These are phyloP conservation scores for Rhodosporidiobolus sp. DNA, from an alignment of 768 basidiomycete species.

Conservation along the genomic window DNA sequence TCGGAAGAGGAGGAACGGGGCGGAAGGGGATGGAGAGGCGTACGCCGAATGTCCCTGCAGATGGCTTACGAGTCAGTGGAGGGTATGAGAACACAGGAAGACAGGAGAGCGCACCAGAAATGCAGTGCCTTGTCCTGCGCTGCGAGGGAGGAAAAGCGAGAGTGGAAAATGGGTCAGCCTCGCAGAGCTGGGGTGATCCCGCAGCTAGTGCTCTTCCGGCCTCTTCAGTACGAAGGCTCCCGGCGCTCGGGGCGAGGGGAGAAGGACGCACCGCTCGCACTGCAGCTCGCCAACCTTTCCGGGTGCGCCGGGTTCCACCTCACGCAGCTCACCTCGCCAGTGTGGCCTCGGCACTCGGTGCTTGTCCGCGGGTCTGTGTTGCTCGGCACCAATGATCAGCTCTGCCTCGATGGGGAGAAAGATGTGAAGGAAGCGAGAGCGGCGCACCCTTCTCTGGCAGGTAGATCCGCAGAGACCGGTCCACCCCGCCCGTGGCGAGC, in stretches of 20 bases:
- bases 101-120: slow-evolving; percentile 27
- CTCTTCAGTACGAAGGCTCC: not conserved
- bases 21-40: not conserved
- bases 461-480: slow-evolving; percentile 33
- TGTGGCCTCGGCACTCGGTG: slow-evolving; percentile 32
- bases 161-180: not conserved
- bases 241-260: not conserved
- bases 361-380: slow-evolving; percentile 16
- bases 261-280: slow-evolving; percentile 20
- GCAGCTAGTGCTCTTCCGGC: not conserved
- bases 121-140: slow-evolving; percentile 23
- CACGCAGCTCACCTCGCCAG: slow-evolving; percentile 27
- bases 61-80: too few species aligned
- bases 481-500: slow-evolving; percentile 27
- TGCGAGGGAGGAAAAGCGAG: not conserved
- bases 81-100: too few species aligned
- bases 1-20: too few species aligned
- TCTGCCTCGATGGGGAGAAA: not conserved
- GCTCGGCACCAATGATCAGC: not conserved
- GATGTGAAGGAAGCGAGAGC: not conserved
- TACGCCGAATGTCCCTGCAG: slow-evolving; percentile 19
- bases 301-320: slow-evolving; percentile 36
- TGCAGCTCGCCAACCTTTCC: slow-evolving; percentile 32
- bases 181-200: not conserved
- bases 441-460: slow-evolving; percentile 37